phyloP scores from a whole-genome alignment of 2,329 filamentous ascomycete genomes.

The Dichotomopilus funicola region DNA sequence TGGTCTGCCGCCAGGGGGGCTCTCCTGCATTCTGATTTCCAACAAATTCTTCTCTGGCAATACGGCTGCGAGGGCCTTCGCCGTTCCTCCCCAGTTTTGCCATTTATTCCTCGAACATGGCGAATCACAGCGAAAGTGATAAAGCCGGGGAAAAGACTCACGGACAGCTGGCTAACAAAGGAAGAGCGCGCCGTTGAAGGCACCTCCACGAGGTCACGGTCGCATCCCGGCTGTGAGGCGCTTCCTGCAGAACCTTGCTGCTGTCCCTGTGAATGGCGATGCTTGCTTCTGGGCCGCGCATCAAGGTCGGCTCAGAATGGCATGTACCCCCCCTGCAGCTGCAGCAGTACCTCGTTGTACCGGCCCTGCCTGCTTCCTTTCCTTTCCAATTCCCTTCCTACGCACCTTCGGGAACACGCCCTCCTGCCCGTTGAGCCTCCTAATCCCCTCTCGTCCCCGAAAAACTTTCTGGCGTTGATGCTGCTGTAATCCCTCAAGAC shows the following conservation, averaged over 20 bases:
- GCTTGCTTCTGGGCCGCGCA: constrained; percentile 7
- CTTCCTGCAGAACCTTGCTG: constrained; percentile 15
- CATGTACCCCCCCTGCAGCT: constrained; percentile 22
- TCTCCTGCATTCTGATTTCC: not conserved
- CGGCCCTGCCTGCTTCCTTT: constrained; percentile 13
- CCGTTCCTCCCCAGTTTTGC: not conserved
- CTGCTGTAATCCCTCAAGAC: constrained; percentile 5
- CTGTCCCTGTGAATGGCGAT: constrained; percentile 3
- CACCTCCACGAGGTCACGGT: constrained; percentile 5
- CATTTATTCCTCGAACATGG: not conserved
- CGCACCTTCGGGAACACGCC: too few species aligned
- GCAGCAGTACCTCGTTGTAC: constrained; percentile 24
- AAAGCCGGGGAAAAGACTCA: not conserved
- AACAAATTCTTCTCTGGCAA: not conserved
- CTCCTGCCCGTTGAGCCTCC: too few species aligned
- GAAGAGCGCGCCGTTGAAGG: not conserved
- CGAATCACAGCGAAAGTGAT: not conserved
- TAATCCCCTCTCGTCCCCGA: too few species aligned
- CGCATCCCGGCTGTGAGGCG: constrained; percentile 19
- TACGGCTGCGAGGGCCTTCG: not conserved
- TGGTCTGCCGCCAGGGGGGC: constrained; percentile 9
- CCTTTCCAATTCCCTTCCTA: too few species aligned
- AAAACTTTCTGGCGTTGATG: constrained; percentile 6
- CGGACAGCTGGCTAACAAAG: not conserved
- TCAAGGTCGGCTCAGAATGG: constrained; percentile 6